Evolutionary conservation across 495 filamentous ascomycete species (phyloP).

Genomic region (Penicillium alfredii): DNA sequence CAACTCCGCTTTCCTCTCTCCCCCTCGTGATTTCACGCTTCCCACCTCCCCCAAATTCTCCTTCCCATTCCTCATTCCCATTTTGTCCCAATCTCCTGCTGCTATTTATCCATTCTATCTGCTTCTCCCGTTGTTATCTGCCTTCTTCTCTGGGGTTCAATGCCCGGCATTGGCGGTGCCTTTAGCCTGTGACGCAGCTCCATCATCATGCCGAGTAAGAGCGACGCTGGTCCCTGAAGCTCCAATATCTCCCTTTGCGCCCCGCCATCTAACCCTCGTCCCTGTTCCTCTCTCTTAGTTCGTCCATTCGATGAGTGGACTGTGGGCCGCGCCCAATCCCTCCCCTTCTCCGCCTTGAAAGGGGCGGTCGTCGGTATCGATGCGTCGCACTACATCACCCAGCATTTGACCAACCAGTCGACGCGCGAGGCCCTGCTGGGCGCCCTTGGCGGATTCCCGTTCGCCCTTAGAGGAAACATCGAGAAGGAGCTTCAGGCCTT

Average conservation of each 20-base stretch:
- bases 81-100: conserved; percentile 12
- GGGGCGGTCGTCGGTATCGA: conserved; percentile 77
- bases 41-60: no score
- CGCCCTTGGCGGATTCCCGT: conserved; percentile 84
- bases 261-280: conserved; percentile 1
- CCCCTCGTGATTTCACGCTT: conserved; percentile 14
- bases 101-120: no score
- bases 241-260: no score
- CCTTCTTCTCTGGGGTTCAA: conserved; percentile 17
- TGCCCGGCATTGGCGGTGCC: conserved; percentile 31
- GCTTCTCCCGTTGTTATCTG: no score
- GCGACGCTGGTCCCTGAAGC: background rate
- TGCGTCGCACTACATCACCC: conserved; percentile 79
- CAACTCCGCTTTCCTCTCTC: conserved; percentile 20
- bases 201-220: conserved; percentile 40
- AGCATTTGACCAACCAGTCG: conserved; percentile 59
- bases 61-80: conserved; percentile 1
- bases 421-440: conserved; percentile 79
- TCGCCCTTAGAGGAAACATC: conserved; percentile 64
- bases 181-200: conserved; percentile 24
- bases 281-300: conserved; percentile 34
- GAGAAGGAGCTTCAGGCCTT: conserved; percentile 66
- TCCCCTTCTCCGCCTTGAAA: conserved; percentile 59
- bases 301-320: conserved; percentile 56
- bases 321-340: conserved; percentile 44